Evolutionary conservation across 345 rosid species (phyloP).

Genomic region (Limnanthes douglasii): DNA sequence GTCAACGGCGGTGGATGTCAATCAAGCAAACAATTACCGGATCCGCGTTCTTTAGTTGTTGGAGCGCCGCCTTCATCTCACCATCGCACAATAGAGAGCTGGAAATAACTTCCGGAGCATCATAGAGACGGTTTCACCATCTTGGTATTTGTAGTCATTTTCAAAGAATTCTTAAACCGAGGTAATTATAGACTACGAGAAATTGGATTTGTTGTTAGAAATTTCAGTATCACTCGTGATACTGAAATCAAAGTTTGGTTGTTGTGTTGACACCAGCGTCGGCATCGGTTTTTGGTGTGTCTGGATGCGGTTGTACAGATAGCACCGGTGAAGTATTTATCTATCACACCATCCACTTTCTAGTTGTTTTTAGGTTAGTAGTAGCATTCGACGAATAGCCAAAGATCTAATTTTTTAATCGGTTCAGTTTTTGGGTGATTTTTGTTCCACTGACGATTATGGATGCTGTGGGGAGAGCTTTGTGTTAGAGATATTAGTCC

Average conservation of each 20-base stretch:
- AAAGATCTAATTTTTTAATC: too few species aligned
- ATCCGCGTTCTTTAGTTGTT: slow-evolving; percentile 65
- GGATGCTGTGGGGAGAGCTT: too few species aligned
- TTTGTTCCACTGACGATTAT: too few species aligned
- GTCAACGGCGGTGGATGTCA: slow-evolving; percentile 50
- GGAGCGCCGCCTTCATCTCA: slow-evolving; percentile 63
- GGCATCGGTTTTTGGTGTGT: slow-evolving; percentile 9
- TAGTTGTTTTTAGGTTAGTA: too few species aligned
- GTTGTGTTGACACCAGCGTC: slow-evolving; percentile 10
- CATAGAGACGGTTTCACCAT: slow-evolving; percentile 15
- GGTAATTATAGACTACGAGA: slow-evolving; percentile 11
- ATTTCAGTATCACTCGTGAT: slow-evolving; percentile 34
- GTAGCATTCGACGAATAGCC: too few species aligned
- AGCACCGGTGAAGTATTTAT: too few species aligned
- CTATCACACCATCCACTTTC: too few species aligned
- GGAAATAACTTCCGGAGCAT: slow-evolving; percentile 31
- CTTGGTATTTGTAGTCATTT: slow-evolving; percentile 7
- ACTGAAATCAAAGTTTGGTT: too few species aligned
- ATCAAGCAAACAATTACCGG: slow-evolving; percentile 54
- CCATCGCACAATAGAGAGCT: slow-evolving; percentile 77
- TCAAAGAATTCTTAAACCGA: slow-evolving; percentile 12
- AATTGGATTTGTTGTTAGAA: slow-evolving; percentile 10
- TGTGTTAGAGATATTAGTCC: too few species aligned
- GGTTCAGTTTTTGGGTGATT: too few species aligned
- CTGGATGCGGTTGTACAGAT: slow-evolving; percentile 22